Evolutionary conservation across 768 basidiomycete genomes (phyloP).

Genomic region (Tephrocybe sp.): DNA sequence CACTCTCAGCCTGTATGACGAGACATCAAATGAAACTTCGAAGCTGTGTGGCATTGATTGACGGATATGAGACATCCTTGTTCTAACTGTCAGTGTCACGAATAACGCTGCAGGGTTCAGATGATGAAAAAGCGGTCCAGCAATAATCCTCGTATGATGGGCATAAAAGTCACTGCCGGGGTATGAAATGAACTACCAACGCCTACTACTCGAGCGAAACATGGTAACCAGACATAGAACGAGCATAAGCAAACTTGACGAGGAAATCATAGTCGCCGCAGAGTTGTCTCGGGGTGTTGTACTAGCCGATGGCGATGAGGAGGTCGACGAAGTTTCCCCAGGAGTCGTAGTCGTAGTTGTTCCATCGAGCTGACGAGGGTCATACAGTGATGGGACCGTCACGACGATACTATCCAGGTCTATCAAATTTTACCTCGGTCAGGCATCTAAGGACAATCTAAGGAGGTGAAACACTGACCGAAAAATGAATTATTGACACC

Average conservation of each 20-base stretch:
- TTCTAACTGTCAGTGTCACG: too few relatives aligned
- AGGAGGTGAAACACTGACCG: conserved; percentile 24
- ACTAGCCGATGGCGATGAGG: conserved; percentile 1
- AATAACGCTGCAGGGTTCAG: too few relatives aligned
- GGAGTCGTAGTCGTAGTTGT: too few relatives aligned
- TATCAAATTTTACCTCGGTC: conserved; percentile 25
- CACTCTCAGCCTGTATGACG: too few relatives aligned
- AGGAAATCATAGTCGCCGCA: background rate
- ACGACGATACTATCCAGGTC: conserved; percentile 46
- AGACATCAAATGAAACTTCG: too few relatives aligned
- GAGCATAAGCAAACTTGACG: conserved; percentile 5
- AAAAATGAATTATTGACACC: conserved; percentile 43
- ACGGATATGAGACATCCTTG: background rate
- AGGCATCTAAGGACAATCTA: background rate
- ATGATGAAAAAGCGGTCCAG: too few relatives aligned
- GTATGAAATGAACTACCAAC: background rate
- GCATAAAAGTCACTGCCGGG: too few relatives aligned
- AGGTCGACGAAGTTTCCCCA: background rate
- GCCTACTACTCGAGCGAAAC: background rate
- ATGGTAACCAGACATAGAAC: conserved; percentile 3
- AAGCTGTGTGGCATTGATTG: too few relatives aligned
- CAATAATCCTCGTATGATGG: too few relatives aligned
- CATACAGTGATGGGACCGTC: conserved; percentile 39
- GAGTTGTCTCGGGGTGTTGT: conserved; percentile 4
- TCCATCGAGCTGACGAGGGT: conserved; percentile 28